A percentile compares a stretch with the other conserved stretches of the same genome.
phyloP scores from a whole-genome alignment of 2,329 filamentous ascomycete genomes.

The Paracamarosporium sp. region DNA sequence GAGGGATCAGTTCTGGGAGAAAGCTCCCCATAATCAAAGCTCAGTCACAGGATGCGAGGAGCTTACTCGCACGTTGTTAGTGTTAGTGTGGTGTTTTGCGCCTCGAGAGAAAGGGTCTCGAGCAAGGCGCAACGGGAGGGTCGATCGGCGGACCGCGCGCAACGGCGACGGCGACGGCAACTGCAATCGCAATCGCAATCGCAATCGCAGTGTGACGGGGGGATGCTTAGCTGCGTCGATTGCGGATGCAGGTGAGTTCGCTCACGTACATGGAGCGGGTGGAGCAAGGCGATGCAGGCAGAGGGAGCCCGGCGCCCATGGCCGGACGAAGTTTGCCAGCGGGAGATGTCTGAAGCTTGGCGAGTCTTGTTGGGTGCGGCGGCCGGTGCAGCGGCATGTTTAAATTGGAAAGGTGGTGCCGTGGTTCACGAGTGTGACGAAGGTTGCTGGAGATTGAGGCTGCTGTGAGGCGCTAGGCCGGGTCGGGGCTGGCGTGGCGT shows the following conservation, averaged over 20 bases:
- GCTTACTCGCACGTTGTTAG: neutral
- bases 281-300: neutral
- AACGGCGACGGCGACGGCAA: no score
- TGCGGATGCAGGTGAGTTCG: neutral
- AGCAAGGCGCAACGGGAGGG: constrained; percentile 3
- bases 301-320: no score
- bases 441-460: constrained; percentile 10
- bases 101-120: neutral
- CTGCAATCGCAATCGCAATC: neutral
- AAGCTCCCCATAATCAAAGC: neutral
- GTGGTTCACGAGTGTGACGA: constrained; percentile 12
- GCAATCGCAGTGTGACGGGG: neutral
- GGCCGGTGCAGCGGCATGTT: constrained; percentile 13
- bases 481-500: neutral
- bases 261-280: neutral
- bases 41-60: neutral
- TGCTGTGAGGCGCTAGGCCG: neutral
- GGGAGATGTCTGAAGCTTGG: constrained; percentile 30
- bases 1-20: neutral
- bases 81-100: neutral
- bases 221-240: neutral
- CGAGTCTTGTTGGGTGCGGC: constrained; percentile 23
- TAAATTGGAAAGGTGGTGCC: constrained; percentile 6
- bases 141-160: constrained; percentile 11
- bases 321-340: neutral